Evolutionary conservation across 2,329 filamentous ascomycete genomes (phyloP).

Genomic region (Amauroascus niger): DNA sequence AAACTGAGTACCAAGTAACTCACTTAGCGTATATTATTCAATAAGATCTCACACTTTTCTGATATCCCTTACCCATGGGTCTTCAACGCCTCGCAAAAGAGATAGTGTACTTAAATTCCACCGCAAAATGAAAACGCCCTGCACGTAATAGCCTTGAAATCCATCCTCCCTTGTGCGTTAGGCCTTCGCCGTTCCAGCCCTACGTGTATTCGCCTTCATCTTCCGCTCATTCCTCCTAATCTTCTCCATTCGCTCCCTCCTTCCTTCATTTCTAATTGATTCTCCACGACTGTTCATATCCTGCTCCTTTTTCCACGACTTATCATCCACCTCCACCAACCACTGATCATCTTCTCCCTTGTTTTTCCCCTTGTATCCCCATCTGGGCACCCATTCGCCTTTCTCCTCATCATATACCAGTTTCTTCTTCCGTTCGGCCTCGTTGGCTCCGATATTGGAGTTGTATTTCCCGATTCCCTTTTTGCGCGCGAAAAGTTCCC

Average conservation of each 20-base stretch:
- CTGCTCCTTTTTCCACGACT: conserved; percentile 60
- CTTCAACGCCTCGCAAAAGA: conserved; percentile 7
- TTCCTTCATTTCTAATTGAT: conserved; percentile 55
- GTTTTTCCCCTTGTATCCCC: conserved; percentile 88
- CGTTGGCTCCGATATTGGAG: conserved; percentile 48
- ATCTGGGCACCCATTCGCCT: conserved; percentile 85
- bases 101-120: not conserved
- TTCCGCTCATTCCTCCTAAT: conserved; percentile 55
- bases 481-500: conserved; percentile 92
- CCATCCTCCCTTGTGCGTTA: not conserved
- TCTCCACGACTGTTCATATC: conserved; percentile 46
- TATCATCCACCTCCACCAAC: conserved; percentile 83
- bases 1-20: too few species aligned
- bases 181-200: conserved; percentile 21
- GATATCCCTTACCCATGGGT: not conserved
- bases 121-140: conserved; percentile 1
- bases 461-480: conserved; percentile 85
- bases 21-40: too few species aligned
- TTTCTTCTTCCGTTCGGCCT: conserved; percentile 57
- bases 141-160: not conserved
- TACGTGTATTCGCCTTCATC: conserved; percentile 57
- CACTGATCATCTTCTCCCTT: conserved; percentile 75
- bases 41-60: not conserved
- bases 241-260: conserved; percentile 59
- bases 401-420: conserved; percentile 73